Percentiles rank a stretch among this genome's conserved stretches.
Evolutionary conservation across 164 flowering plant genomes (phyloP).

Genomic region (Vitis labrusca): DNA sequence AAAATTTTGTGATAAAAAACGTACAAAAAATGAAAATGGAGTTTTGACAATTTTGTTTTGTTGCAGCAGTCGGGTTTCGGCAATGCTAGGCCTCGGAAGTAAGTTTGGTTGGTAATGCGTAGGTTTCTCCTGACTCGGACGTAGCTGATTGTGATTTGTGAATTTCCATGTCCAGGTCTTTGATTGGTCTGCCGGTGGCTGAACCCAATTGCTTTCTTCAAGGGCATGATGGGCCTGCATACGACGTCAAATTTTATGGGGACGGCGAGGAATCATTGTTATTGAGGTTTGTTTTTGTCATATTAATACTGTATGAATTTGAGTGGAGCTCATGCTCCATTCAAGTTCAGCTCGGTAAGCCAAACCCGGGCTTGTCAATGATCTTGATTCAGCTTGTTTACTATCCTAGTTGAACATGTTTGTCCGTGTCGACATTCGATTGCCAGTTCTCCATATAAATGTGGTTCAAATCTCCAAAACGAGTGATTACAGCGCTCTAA

Average conservation of each 20-base stretch:
- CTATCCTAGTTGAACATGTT: no score
- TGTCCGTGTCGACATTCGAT: no score
- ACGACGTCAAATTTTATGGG: conserved; percentile 88
- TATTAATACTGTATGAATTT: no score
- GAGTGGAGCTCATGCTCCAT: no score
- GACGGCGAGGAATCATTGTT: conserved; percentile 64
- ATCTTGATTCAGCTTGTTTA: no score
- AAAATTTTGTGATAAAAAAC: no score
- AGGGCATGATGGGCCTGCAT: conserved; percentile 91
- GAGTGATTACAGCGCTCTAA: no score
- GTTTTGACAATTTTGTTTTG: conserved; percentile 2
- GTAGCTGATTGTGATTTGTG: background rate
- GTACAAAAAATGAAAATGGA: background rate
- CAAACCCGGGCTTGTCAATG: no score
- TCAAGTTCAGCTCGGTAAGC: no score
- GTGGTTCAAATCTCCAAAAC: no score
- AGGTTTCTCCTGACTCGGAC: background rate
- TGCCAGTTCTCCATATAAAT: no score
- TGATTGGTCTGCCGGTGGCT: conserved; percentile 41
- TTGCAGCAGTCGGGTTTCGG: conserved; percentile 44
- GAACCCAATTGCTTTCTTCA: conserved; percentile 57
- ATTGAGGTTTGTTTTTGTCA: conserved; percentile 37
- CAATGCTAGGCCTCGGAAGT: conserved; percentile 39
- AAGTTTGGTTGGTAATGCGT: conserved; percentile 18
- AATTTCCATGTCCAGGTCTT: conserved; percentile 15